Base-by-base conservation (phyloP, 2,329 filamentous ascomycete genomes). In the Ceratocystis alfenasii region DNA sequence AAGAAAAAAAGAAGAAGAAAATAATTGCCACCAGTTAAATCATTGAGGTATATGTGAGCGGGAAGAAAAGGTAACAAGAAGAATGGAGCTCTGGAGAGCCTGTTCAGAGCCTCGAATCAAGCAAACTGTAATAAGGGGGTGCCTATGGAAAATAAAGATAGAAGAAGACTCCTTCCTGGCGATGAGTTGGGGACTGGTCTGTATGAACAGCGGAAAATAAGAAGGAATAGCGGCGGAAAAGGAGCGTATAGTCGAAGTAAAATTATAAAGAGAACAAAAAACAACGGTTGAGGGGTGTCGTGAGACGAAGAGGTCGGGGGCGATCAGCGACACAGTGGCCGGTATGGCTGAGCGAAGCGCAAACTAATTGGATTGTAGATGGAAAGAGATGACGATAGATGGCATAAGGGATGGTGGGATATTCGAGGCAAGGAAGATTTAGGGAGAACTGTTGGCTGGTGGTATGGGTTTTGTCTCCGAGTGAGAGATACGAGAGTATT, bases 11-110 rank as follows among this genome's bases (percentile, higher is more conserved):
- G 36, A 50, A 44, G 36, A 41, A 62, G 6, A 36, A 33, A 22
- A 65, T 15, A 62, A 41, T 62, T 65, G 36, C 33, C 59, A 66
- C 45, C 44, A 55, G n/a, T 55, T 60, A 63, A 63, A 63, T 33
- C 59, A 46, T 30, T n/a, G 36, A 33, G 28, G 44, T 22, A 63
- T 30, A 30, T 30, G 65, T 50, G 44, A 53, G 28, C 10, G 10
- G 41, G 60, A 30, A 30, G 33, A 65, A 28, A 33, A 15, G 46
- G 25, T 48, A 55, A 36, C 28, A 59, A 61, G 36, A 41, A 61
- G 25, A 62, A 65, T n/a, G 28, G 30, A 25, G 53, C 25, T 30
- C 8, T 36, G 4, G 1, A 55, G 63, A 59, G 61, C 28, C 33
- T 28, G 44, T 22, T 22, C 30, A n/a, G 5, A 48, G 61, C 25